A percentile compares a stretch with the other conserved stretches of the same genome.
Conservation (phyloP, 768 basidiomycete genomes). For the Pisolithus marmoratus region DNA sequence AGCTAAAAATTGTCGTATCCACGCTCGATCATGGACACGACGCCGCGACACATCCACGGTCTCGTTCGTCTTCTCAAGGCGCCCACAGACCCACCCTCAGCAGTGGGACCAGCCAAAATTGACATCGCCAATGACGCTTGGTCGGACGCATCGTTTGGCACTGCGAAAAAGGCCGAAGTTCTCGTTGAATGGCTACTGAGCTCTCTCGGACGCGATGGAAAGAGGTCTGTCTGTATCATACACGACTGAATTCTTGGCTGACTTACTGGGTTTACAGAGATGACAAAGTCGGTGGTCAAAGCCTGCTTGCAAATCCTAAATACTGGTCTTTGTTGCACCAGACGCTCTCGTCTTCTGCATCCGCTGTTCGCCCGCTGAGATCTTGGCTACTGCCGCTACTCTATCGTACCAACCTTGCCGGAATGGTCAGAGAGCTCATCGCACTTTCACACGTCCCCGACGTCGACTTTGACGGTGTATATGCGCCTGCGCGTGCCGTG, state of each 20-base stretch:
- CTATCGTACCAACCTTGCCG: slow-evolving; percentile 51
- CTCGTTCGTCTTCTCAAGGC: slow-evolving; percentile 76
- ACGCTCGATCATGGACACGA: no score
- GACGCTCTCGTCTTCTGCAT: slow-evolving; percentile 26
- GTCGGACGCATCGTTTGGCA: slow-evolving; percentile 50
- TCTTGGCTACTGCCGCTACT: slow-evolving; percentile 59
- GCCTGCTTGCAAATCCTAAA: slow-evolving; percentile 47
- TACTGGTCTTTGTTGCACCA: slow-evolving; percentile 64
- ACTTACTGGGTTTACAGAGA: neutral
- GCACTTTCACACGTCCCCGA: slow-evolving; percentile 15
- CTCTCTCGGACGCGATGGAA: slow-evolving; percentile 34
- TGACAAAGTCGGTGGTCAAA: slow-evolving; percentile 27
- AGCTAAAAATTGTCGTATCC: no score
- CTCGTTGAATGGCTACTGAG: slow-evolving; percentile 74
- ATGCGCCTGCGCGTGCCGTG: slow-evolving; percentile 25
- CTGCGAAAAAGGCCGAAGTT: slow-evolving; percentile 71
- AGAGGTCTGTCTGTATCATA: slow-evolving; percentile 2
- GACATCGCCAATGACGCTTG: slow-evolving; percentile 65
- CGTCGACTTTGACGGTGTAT: slow-evolving; percentile 5
- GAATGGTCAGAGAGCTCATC: slow-evolving; percentile 47
- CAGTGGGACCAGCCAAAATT: slow-evolving; percentile 55
- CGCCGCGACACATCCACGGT: slow-evolving; percentile 39
- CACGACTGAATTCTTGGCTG: neutral
- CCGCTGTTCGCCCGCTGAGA: slow-evolving; percentile 28
- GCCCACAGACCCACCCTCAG: slow-evolving; percentile 59